Evolutionary conservation across 768 basidiomycete species (phyloP), one percentile per base, ranked within the genome.

Genomic region (Mycena vulgaris): DNA sequence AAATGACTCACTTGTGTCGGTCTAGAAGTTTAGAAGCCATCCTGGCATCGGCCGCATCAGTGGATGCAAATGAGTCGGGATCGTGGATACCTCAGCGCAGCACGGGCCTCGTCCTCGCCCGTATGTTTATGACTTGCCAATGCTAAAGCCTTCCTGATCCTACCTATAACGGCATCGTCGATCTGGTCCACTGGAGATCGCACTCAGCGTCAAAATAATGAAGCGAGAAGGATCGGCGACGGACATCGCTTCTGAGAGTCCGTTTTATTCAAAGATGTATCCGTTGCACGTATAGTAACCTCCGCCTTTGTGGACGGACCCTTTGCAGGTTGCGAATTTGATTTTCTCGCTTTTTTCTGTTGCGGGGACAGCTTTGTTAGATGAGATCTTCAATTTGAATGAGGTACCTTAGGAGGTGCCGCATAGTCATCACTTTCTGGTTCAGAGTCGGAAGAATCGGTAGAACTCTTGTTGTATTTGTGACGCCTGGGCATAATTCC

Each of bases 21-120:
- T 77, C 69, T 47, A 78, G 73, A 6, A 77, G 70, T 40, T 77
- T 78, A 10, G 69, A 56, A 4, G 78, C 76, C 71, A 78, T 75
- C 40, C 76, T 75, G 30, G 42, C 14, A 45, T 30, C 16, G 1
- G 4, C 1, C 23, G 30, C 28, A 23, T 66, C 37, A 37, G 21
- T 35, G 39, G 16, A 28, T 23, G 16, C 45, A 37, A 40, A 19
- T 19, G 9, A 30, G 16, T 3, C 17, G 21, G 21, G 33, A 56
- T 25, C 11, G 16, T 45, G 9, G 47, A 23, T 27, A 73, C 74
- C 76, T 72, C 21, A 77, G 63, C n/a, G 76, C 76, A 6, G 73
- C 73, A 23, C 67, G 68, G 23, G 75, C 76, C 66, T 77, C 75
- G 28, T 67, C 69, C 60, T 77, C 75, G 25, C 75, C 74, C 16